Evolutionary conservation across 345 rosid species (phyloP).

Genomic region (Syzygium aromaticum): DNA sequence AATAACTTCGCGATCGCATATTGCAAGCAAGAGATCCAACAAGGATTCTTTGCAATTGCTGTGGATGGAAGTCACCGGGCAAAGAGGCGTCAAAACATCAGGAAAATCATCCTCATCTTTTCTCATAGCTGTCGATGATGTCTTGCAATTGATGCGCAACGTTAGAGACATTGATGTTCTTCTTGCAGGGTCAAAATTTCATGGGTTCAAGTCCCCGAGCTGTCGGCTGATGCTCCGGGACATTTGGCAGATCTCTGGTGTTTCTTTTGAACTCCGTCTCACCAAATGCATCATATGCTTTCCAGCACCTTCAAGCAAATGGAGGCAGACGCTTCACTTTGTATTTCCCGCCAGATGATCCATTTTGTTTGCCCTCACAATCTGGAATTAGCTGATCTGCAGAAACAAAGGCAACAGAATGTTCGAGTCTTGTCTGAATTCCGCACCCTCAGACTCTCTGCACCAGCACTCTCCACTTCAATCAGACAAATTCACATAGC

Average conservation of each 20-base stretch:
- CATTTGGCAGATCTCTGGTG: not conserved
- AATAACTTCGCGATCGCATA: not conserved
- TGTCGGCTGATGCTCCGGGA: not conserved
- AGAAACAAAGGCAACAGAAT: not conserved
- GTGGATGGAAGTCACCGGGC: not conserved
- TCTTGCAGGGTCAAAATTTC: not conserved
- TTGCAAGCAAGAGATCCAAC: not conserved
- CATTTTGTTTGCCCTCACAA: not conserved
- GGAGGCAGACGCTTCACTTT: not conserved
- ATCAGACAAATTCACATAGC: not conserved
- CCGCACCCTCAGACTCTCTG: not conserved
- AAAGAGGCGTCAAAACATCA: not conserved
- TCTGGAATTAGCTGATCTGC: not conserved
- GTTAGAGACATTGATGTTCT: not conserved
- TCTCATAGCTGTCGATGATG: not conserved
- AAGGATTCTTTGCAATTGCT: not conserved
- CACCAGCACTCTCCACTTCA: not conserved
- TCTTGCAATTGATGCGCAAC: not conserved
- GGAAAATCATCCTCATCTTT: not conserved
- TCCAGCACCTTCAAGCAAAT: not conserved
- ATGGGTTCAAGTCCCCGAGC: not conserved
- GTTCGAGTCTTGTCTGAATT: not conserved
- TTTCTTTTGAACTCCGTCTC: not conserved
- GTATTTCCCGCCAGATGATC: not conserved
- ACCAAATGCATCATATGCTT: not conserved